phyloP scores from a whole-genome alignment of 148 eudicot species.

The Rhododendron williamsianum region DNA sequence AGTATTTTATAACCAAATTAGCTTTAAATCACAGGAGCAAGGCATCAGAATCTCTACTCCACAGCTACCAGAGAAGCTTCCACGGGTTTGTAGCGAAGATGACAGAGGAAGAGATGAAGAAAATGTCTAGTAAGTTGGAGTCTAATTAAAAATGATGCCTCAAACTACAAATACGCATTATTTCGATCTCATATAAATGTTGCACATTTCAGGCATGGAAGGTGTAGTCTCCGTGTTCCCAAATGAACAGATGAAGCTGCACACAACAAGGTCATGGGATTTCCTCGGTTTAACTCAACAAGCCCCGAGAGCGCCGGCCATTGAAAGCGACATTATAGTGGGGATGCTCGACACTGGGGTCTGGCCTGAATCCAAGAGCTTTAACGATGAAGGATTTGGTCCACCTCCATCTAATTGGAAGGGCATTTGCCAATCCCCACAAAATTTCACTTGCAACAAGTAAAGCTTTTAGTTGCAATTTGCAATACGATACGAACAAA shows the following conservation, averaged over 20 bases:
- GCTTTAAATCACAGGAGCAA: slow-evolving; percentile 2
- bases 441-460: slow-evolving; percentile 8
- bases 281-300: background rate
- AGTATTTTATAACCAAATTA: background rate
- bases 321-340: background rate
- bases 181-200: background rate
- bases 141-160: background rate
- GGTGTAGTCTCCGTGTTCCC: slow-evolving; percentile 1
- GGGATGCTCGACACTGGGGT: background rate
- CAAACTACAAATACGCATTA: background rate
- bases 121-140: slow-evolving; percentile 15
- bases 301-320: background rate
- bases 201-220: background rate
- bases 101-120: slow-evolving; percentile 13
- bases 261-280: slow-evolving; percentile 6
- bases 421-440: background rate
- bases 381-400: background rate
- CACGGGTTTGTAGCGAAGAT: slow-evolving; percentile 26
- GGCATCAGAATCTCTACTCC: slow-evolving; percentile 18
- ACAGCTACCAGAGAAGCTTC: slow-evolving; percentile 28
- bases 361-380: slow-evolving; percentile 3
- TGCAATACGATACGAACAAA: background rate
- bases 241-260: background rate
- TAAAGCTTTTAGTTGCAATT: background rate
- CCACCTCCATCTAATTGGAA: slow-evolving; percentile 2